Conservation (phyloP, 805 yeast species). For the Tetrapisispora nanseiensis region DNA sequence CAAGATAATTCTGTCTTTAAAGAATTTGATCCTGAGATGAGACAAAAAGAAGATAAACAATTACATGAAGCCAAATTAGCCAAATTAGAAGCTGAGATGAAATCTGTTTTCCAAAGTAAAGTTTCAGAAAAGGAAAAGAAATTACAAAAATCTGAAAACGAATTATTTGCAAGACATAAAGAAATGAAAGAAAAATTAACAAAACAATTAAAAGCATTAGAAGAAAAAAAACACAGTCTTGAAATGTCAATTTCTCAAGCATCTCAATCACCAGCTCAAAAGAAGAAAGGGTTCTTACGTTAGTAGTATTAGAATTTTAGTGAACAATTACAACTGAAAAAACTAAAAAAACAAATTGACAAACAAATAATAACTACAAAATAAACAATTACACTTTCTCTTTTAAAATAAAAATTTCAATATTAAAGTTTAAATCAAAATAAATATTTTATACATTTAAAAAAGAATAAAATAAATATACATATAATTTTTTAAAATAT, state of each 20-base stretch:
- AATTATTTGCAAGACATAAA: constrained; percentile 86
- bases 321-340: not conserved
- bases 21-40: constrained; percentile 85
- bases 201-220: constrained; percentile 80
- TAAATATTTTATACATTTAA: too few relatives aligned
- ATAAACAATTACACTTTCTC: not conserved
- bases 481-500: too few relatives aligned
- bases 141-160: constrained; percentile 93
- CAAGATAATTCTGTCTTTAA: constrained; percentile 91
- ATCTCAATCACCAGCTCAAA: constrained; percentile 43
- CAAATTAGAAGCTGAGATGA: constrained; percentile 94
- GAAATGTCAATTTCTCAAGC: constrained; percentile 37
- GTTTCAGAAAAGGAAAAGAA: constrained; percentile 95
- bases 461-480: too few relatives aligned
- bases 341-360: not conserved
- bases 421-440: too few relatives aligned
- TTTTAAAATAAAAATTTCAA: too few relatives aligned
- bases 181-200: constrained; percentile 93
- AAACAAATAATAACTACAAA: not conserved
- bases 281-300: constrained; percentile 75
- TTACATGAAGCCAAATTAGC: constrained; percentile 89
- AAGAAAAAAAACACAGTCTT: constrained; percentile 78
- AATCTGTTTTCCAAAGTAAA: constrained; percentile 89
- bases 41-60: constrained; percentile 88
- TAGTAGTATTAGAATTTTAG: constrained; percentile 13